Conservation (phyloP, 768 basidiomycete species). For the Calocybe cyanea region DNA sequence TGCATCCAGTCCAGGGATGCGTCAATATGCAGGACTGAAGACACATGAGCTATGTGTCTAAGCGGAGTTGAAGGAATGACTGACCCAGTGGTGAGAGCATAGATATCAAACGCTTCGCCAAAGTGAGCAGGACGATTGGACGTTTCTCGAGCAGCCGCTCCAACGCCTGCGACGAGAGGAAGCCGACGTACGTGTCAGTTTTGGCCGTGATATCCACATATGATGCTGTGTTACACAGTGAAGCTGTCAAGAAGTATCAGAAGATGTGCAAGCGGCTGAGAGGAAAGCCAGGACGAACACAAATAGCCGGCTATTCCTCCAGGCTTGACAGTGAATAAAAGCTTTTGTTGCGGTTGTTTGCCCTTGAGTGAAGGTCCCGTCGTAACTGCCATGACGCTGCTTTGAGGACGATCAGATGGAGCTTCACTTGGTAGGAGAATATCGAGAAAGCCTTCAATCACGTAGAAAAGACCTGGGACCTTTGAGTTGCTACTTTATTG, state of each 20-base stretch:
- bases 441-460: constrained; percentile 95
- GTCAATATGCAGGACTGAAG: constrained; percentile 89
- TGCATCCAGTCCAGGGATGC: constrained; percentile 98
- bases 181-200: constrained; percentile 98
- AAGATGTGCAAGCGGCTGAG: neutral
- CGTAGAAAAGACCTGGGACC: constrained; percentile 75
- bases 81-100: constrained; percentile 87
- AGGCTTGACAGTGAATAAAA: constrained; percentile 92
- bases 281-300: constrained; percentile 37
- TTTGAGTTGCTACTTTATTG: constrained; percentile 5
- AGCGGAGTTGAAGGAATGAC: constrained; percentile 15
- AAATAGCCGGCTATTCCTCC: constrained; percentile 98
- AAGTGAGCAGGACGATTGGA: constrained; percentile 91
- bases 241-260: too few species aligned
- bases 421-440: constrained; percentile 67
- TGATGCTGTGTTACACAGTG: constrained; percentile 85
- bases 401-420: constrained; percentile 18
- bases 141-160: constrained; percentile 89
- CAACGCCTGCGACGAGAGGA: constrained; percentile 82
- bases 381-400: constrained; percentile 8
- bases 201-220: constrained; percentile 97
- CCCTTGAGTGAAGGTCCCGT: constrained; percentile 13
- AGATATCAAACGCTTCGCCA: constrained; percentile 95
- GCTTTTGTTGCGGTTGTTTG: constrained; percentile 47
- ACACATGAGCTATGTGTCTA: neutral